Evolutionary conservation across 352 stramenopile species (phyloP).

Genomic region (Pythium pectinolyticum): DNA sequence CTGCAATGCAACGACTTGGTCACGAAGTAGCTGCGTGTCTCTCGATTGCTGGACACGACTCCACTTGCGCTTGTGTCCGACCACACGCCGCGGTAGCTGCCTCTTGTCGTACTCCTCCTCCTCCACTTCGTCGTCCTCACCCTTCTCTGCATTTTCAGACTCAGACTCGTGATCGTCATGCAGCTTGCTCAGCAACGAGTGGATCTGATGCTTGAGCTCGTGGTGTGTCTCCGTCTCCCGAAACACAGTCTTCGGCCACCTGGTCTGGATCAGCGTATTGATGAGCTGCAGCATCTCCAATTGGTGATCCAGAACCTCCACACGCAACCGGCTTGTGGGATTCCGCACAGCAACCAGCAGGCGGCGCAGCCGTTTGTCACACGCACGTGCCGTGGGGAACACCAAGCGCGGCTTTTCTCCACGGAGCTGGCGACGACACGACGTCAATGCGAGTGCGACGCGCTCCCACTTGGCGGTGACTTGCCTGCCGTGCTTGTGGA

Average conservation of each 20-base stretch:
- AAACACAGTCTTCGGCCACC: no score
- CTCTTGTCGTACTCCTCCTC: no score
- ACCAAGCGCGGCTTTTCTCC: not conserved
- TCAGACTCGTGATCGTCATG: no score
- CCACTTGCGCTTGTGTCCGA: no score
- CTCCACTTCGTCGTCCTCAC: no score
- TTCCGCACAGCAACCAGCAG: not conserved
- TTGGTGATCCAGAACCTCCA: not conserved
- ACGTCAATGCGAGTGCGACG: not conserved
- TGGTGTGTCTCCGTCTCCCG: not conserved
- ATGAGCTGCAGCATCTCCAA: constrained; percentile 10
- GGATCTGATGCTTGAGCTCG: not conserved
- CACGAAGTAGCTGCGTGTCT: no score
- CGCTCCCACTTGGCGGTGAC: no score
- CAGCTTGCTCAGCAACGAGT: no score
- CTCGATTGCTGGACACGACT: no score
- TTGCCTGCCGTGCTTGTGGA: not conserved
- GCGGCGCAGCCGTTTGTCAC: not conserved
- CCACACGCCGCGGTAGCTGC: no score
- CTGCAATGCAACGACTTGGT: no score
- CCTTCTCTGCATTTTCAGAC: no score
- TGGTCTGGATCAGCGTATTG: not conserved
- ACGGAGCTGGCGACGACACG: not conserved
- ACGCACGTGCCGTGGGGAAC: not conserved
- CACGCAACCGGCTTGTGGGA: not conserved